Conservation (phyloP, 2,329 filamentous ascomycete genomes). For the Paraphaeosphaeria minitans region DNA sequence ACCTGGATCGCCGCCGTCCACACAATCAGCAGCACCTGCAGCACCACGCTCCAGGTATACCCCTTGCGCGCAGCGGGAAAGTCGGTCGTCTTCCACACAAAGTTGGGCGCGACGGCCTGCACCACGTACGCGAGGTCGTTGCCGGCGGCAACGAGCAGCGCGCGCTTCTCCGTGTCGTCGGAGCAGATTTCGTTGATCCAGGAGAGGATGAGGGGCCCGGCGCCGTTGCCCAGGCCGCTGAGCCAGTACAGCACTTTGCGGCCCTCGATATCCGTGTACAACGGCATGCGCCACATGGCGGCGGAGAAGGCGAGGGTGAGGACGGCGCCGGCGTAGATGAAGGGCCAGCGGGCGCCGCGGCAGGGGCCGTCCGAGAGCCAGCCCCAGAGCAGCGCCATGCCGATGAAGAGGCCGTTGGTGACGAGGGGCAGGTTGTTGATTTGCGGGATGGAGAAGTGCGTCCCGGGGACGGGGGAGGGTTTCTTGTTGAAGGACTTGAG, state of each 20-base stretch:
- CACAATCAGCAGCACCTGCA: conserved; percentile 2
- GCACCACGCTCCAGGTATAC: neutral
- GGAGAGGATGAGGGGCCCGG: conserved; percentile 5
- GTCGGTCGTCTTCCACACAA: conserved; percentile 8
- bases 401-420: conserved; percentile 1
- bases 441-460: conserved; percentile 5
- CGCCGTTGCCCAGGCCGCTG: conserved; percentile 5
- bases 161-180: conserved; percentile 4
- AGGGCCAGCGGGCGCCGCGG: conserved; percentile 8
- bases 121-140: conserved; percentile 8
- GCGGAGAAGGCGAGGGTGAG: conserved; percentile 3
- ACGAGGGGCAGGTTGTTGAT: conserved; percentile 8
- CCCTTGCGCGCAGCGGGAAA: conserved; percentile 1
- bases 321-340: conserved; percentile 7
- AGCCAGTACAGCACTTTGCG: conserved; percentile 8
- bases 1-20: conserved; percentile 3
- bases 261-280: conserved; percentile 1
- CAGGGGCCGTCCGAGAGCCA: conserved; percentile 7
- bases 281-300: conserved; percentile 1
- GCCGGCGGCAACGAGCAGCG: conserved; percentile 2
- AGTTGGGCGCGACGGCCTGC: conserved; percentile 7
- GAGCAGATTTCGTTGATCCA: conserved; percentile 11
- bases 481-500: conserved; percentile 7
- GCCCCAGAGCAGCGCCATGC: conserved; percentile 4
- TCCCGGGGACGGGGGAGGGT: conserved; percentile 1